These are phyloP conservation scores for Hanseniaspora thailandica DNA, from an alignment of 805 yeast species.

Conservation along the genomic window DNA sequence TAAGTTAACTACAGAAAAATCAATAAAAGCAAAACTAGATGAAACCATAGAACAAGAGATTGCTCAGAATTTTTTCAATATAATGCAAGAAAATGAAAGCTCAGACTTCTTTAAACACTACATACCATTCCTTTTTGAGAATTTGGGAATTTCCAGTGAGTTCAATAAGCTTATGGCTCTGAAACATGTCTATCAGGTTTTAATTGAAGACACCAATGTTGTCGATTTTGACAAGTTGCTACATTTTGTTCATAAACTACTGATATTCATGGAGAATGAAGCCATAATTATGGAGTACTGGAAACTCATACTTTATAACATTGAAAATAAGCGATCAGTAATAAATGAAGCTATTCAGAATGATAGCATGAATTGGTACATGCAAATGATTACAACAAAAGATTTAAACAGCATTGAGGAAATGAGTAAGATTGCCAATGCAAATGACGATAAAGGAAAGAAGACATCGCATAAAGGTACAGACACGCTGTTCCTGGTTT, in stretches of 20 bases:
- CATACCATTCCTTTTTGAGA: background rate
- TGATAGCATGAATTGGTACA: slow-evolving; percentile 29
- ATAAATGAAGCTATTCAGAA: slow-evolving; percentile 20
- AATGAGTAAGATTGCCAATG: slow-evolving; percentile 28
- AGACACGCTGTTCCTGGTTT: background rate
- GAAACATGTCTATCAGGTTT: background rate
- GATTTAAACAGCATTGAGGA: slow-evolving; percentile 28
- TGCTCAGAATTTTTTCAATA: slow-evolving; percentile 4
- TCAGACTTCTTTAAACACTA: slow-evolving; percentile 3
- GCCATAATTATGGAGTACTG: slow-evolving; percentile 32
- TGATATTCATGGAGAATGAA: slow-evolving; percentile 33
- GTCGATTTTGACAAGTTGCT: slow-evolving; percentile 40
- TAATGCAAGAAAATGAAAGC: background rate
- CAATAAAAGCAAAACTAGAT: background rate
- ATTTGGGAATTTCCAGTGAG: background rate
- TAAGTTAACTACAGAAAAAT: background rate
- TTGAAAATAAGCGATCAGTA: slow-evolving; percentile 21
- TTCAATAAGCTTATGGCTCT: background rate
- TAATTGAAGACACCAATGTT: slow-evolving; percentile 25
- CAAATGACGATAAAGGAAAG: slow-evolving; percentile 37
- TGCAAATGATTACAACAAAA: slow-evolving; percentile 29
- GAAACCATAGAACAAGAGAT: slow-evolving; percentile 4
- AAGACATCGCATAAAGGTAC: slow-evolving; percentile 23
- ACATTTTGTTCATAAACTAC: slow-evolving; percentile 32
- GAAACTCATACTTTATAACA: slow-evolving; percentile 28